Evolutionary conservation across 768 basidiomycete species (phyloP).

Genomic region (Hypholoma sublateritium): DNA sequence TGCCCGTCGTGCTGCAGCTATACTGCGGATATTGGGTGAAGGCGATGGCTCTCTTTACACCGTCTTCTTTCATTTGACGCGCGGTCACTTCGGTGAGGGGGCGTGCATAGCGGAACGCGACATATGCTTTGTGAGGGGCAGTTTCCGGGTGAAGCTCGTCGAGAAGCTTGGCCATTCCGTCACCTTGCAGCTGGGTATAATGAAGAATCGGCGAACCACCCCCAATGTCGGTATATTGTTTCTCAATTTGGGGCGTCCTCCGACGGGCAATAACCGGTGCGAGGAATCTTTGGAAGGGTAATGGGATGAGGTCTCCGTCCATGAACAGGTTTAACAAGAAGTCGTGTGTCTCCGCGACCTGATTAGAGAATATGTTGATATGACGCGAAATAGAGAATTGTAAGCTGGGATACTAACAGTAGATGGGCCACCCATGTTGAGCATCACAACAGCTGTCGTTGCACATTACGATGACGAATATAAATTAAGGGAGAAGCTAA

Average conservation of each 20-base stretch:
- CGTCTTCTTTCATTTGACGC: slow-evolving; percentile 83
- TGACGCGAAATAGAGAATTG: slow-evolving; percentile 4
- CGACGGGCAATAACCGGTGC: slow-evolving; percentile 89
- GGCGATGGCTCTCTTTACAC: slow-evolving; percentile 88
- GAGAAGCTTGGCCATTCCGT: slow-evolving; percentile 84
- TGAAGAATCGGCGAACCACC: slow-evolving; percentile 95
- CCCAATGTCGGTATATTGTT: slow-evolving; percentile 93
- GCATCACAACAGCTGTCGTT: slow-evolving; percentile 79
- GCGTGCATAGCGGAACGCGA: slow-evolving; percentile 91
- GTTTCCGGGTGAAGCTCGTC: slow-evolving; percentile 94
- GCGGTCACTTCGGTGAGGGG: slow-evolving; percentile 86
- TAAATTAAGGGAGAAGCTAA: slow-evolving; percentile 22
- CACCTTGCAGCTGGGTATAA: slow-evolving; percentile 88
- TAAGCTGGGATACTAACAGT: slow-evolving; percentile 54
- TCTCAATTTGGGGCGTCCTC: slow-evolving; percentile 89
- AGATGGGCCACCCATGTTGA: slow-evolving; percentile 99
- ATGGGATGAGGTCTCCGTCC: slow-evolving; percentile 91
- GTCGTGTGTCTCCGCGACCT: slow-evolving; percentile 91
- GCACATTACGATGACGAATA: slow-evolving; percentile 15
- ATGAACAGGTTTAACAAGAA: slow-evolving; percentile 92
- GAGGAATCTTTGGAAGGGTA: slow-evolving; percentile 86
- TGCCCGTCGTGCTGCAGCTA: slow-evolving; percentile 96
- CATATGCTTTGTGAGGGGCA: slow-evolving; percentile 94
- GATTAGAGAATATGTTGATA: slow-evolving; percentile 4
- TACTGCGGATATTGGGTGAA: slow-evolving; percentile 99